Base-by-base conservation (phyloP, 139 green algal species). In the Chlorella sp. region DNA sequence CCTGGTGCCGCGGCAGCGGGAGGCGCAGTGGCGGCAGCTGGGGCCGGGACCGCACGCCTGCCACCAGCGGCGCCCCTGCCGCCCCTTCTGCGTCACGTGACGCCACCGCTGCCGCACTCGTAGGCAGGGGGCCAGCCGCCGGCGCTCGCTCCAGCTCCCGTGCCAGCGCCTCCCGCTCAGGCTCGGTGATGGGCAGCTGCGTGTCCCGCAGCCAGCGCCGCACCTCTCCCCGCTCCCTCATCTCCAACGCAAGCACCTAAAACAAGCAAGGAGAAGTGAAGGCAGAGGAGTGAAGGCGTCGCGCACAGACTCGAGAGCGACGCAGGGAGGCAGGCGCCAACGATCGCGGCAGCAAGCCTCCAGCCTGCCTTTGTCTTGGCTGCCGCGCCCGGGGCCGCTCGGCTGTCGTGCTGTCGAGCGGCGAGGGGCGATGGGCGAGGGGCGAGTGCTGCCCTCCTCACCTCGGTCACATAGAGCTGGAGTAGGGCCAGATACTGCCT, bases 381-480 rank as follows among this genome's bases (percentile, higher is more conserved):
- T n/a, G n/a, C n/a, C n/a, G n/a, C n/a, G n/a, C n/a, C n/a, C n/a
- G n/a, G n/a, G n/a, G n/a, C n/a, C n/a, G n/a, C n/a, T n/a, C n/a
- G n/a, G n/a, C n/a, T n/a, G n/a, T n/a, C n/a, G n/a, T n/a, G n/a
- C n/a, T n/a, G n/a, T n/a, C n/a, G n/a, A n/a, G n/a, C n/a, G n/a
- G n/a, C n/a, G n/a, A n/a, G n/a, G n/a, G n/a, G n/a, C n/a, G n/a
- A n/a, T n/a, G n/a, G n/a, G n/a, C n/a, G n/a, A n/a, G n/a, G n/a
- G n/a, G n/a, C n/a, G n/a, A n/a, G n/a, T n/a, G n/a, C n/a, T n/a
- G n/a, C n/a, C n/a, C n/a, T n/a, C n/a, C n/a, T n/a, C 41, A 79
- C 59, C 14, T 79, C 73, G 41, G 45, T 70, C 25, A 68, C 33
- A 53, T 84, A 80, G 40, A 84, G 63, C 53, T 84, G 79, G 12